Base-by-base conservation (phyloP, 2,329 filamentous ascomycete genomes). In the Aspergillus thermomutatus region DNA sequence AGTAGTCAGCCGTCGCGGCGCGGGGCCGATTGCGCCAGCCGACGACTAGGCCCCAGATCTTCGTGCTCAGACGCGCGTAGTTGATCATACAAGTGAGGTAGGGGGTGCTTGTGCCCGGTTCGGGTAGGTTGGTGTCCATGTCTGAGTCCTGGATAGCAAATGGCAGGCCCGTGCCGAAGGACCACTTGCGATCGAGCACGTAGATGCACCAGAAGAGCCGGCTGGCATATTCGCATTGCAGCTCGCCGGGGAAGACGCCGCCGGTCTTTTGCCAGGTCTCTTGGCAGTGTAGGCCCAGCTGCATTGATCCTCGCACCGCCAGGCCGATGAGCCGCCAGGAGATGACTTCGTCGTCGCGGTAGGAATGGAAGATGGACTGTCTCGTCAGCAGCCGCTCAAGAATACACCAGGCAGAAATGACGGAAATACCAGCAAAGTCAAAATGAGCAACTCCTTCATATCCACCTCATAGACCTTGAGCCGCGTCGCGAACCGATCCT, bases 151-250 rank as follows among this genome's bases (percentile, higher is more conserved):
- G 71, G 4, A 82, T 71, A 0, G 76, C 75, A 60, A 81, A 82
- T 0, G 80, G 79, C 21, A 82, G 62, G 11, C 80, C 79, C 0
- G 79, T 82, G 1, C 80, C 80, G 34, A 82, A 80, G 9, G 79
- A 81, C 77, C 79, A 83, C 23, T 80, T 76, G 0, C 79, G 76
- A 50, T 82, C 80, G 0, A 83, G 72, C 0, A 80, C 76, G 53
- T 82, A 82, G 19, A 81, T 77, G 28, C 75, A 79, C 79, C 80
- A 83, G 57, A 82, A 82, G 0, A 82, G 54, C 26, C 70, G 59
- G 46, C 66, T 72, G 3, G 70, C 69, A 65, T 70, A 73, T 6
- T 61, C 72, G 60, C 69, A 69, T 52, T 72, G 69, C 23, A 73
- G 56, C n/a, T 72, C 71, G 1, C 72, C 72, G 0, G 72, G 71